These are phyloP conservation scores for Teratosphaeria nubilosa DNA, from an alignment of 2,329 filamentous ascomycete genomes.

Conservation along the genomic window DNA sequence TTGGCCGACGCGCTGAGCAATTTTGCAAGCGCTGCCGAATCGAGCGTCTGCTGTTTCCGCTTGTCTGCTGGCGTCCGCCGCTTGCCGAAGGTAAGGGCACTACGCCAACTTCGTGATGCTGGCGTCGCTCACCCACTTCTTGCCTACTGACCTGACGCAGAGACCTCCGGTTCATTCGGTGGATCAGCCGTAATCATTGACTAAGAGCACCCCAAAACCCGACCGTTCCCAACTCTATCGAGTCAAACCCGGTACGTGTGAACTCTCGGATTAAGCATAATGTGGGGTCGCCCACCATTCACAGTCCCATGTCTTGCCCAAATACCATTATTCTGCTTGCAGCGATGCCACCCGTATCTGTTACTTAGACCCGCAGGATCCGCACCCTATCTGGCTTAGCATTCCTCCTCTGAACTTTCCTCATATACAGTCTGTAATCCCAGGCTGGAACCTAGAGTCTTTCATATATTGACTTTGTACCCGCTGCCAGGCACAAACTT, in stretches of 20 bases:
- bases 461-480: conserved; percentile 1
- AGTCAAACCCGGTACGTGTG: conserved; percentile 14
- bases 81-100: not conserved
- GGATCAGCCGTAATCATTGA: conserved; percentile 1
- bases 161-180: not conserved
- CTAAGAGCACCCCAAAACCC: conserved; percentile 10
- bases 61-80: not conserved
- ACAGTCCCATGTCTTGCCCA: not conserved
- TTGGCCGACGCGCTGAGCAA: not conserved
- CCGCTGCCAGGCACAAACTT: conserved; percentile 1
- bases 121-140: not conserved
- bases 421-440: not conserved
- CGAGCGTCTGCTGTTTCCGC: not conserved
- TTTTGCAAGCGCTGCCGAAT: not conserved
- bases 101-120: not conserved
- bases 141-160: not conserved
- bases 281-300: conserved; percentile 10
- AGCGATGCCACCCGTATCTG: not conserved
- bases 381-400: not conserved
- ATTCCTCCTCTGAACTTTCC: not conserved
- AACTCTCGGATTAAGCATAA: conserved; percentile 25
- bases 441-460: not conserved
- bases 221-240: conserved; percentile 20
- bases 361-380: not conserved
- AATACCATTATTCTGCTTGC: not conserved